phyloP scores from a whole-genome alignment of 179 eudicot genomes.

The Spinacia oleracea region DNA sequence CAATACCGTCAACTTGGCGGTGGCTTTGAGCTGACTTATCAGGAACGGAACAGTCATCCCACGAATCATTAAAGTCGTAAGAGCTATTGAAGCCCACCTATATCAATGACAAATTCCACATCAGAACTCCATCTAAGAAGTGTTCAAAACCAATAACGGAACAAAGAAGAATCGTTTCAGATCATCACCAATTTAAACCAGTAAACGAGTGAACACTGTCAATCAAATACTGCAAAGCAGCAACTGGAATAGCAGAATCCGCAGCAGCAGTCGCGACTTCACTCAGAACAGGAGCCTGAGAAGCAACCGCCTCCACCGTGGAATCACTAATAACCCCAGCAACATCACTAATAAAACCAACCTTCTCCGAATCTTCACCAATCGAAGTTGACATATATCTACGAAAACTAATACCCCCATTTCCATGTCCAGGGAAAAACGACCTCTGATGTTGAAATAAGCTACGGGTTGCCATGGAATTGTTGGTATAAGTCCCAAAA shows the following conservation, averaged over 20 bases:
- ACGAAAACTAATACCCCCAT: constrained; percentile 23
- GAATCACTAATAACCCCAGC: constrained; percentile 52
- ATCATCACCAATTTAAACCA: constrained; percentile 69
- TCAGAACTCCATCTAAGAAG: not conserved
- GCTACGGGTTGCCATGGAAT: constrained; percentile 18
- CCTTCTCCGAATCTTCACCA: constrained; percentile 44
- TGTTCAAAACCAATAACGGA: not conserved
- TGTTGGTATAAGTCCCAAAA: constrained; percentile 29
- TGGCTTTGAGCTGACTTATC: constrained; percentile 77
- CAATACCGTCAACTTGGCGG: constrained; percentile 70
- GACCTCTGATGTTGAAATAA: constrained; percentile 23
- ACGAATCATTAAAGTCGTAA: constrained; percentile 85
- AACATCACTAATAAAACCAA: constrained; percentile 50
- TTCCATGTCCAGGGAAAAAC: constrained; percentile 24
- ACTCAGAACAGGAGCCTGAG: constrained; percentile 49
- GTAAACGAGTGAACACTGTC: constrained; percentile 65
- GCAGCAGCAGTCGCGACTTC: constrained; percentile 94
- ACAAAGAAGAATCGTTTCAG: not conserved
- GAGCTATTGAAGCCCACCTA: constrained; percentile 88
- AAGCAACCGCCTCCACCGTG: constrained; percentile 48
- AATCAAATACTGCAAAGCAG: constrained; percentile 77
- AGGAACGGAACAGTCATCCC: constrained; percentile 63
- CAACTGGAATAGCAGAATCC: constrained; percentile 79
- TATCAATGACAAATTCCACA: constrained; percentile 1
- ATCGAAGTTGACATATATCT: constrained; percentile 65